A percentile compares a stretch with the other conserved stretches of the same genome.
phyloP scores from a whole-genome alignment of 1,284 basidiomycete species.

The Testicularia cyperi region DNA sequence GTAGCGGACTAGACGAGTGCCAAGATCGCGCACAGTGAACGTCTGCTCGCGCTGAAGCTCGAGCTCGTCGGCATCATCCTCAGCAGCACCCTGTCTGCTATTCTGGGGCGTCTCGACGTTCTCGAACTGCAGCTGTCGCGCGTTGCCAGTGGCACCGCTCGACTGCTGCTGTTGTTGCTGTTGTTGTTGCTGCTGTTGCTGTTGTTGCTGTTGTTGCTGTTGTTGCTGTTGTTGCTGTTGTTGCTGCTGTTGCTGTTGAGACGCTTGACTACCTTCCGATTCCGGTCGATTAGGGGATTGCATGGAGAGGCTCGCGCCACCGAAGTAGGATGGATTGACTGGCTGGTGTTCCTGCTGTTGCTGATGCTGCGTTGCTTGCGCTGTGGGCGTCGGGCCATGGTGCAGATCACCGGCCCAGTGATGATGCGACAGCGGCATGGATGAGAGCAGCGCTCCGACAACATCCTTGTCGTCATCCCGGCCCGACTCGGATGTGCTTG shows the following conservation, averaged over 20 bases:
- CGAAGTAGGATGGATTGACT: conserved; percentile 1
- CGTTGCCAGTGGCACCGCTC: too few species aligned
- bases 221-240: too few species aligned
- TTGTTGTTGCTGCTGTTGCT: conserved; percentile 6
- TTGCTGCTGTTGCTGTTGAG: too few species aligned
- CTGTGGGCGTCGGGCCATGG: conserved; percentile 9
- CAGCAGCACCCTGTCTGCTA: too few species aligned
- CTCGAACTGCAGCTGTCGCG: too few species aligned
- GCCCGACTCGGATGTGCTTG: conserved; percentile 19
- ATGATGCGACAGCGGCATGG: conserved; percentile 36
- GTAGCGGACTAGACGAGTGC: conserved; percentile 7
- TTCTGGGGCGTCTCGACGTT: too few species aligned
- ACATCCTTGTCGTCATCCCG: conserved; percentile 15
- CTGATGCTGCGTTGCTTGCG: too few species aligned
- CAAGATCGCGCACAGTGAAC: conserved; percentile 31
- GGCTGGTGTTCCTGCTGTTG: too few species aligned
- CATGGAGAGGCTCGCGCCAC: not conserved
- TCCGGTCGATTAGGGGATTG: too few species aligned
- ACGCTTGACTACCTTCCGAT: too few species aligned
- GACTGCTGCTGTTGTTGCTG: conserved; percentile 3
- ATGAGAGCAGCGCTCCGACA: conserved; percentile 19
- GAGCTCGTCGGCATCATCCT: conserved; percentile 1
- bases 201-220: too few species aligned
- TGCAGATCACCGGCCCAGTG: conserved; percentile 43
- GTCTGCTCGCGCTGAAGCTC: conserved; percentile 35